Conservation (phyloP, 345 rosid species). For the Cardiospermum halicacabum region DNA sequence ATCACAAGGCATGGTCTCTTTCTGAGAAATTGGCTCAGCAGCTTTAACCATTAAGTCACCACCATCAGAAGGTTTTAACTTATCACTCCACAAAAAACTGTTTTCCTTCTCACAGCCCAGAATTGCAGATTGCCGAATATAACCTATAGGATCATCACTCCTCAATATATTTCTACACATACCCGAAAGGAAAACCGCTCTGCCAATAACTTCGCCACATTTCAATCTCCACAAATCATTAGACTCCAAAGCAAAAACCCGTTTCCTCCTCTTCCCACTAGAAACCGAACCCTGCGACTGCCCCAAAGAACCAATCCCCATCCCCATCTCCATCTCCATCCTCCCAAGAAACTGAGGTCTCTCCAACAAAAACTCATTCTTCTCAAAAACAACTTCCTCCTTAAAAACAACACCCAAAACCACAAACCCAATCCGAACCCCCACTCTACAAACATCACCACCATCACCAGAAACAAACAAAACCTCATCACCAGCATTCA, state of each 20-base stretch:
- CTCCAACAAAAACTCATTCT: constrained; percentile 19
- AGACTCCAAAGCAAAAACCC: constrained; percentile 60
- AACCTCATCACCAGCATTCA: constrained; percentile 68
- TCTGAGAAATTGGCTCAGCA: constrained; percentile 11
- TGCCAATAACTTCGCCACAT: constrained; percentile 26
- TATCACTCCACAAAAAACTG: constrained; percentile 11
- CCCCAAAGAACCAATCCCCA: constrained; percentile 18
- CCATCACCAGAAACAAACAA: constrained; percentile 56
- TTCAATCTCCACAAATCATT: constrained; percentile 22
- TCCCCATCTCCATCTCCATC: constrained; percentile 13
- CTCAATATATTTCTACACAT: constrained; percentile 53
- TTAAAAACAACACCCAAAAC: constrained; percentile 45
- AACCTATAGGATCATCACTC: constrained; percentile 55
- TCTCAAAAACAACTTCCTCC: constrained; percentile 34
- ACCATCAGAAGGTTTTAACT: constrained; percentile 10
- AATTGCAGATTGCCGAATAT: constrained; percentile 33
- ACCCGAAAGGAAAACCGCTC: constrained; percentile 37
- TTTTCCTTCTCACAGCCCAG: constrained; percentile 24
- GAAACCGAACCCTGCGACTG: constrained; percentile 52
- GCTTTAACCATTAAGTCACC: constrained; percentile 26
- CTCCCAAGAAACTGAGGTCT: constrained; percentile 22
- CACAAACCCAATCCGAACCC: constrained; percentile 55
- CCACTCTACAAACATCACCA: constrained; percentile 34
- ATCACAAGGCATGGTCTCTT: constrained; percentile 17
- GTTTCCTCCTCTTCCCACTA: constrained; percentile 55